Percentiles rank a stretch among this genome's conserved stretches.
phyloP scores from a whole-genome alignment of 768 basidiomycete genomes.

The Russula earlei region DNA sequence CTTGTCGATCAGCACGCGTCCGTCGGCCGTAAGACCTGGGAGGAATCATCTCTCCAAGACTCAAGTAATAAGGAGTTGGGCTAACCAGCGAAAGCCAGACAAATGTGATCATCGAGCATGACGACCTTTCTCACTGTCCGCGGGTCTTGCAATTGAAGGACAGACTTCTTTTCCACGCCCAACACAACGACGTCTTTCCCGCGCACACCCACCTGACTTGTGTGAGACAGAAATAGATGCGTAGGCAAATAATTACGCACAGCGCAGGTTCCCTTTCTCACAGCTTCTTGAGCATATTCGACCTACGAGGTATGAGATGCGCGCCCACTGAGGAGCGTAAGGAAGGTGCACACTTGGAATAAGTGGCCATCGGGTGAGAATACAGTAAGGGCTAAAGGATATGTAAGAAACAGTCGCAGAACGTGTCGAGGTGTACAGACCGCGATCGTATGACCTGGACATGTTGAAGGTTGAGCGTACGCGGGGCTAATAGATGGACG shows the following conservation, averaged over 20 bases:
- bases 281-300: constrained; percentile 98
- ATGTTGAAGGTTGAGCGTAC: constrained; percentile 31
- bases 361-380: constrained; percentile 99
- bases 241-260: constrained; percentile 37
- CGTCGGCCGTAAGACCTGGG: constrained; percentile 91
- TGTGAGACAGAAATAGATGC: constrained; percentile 1
- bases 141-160: constrained; percentile 95
- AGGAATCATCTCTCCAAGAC: constrained; percentile 9
- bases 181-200: constrained; percentile 92
- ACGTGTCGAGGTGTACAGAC: constrained; percentile 33
- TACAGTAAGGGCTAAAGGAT: constrained; percentile 74
- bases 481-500: constrained; percentile 5
- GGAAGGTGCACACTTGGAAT: constrained; percentile 60
- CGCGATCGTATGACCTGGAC: constrained; percentile 97
- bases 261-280: constrained; percentile 93
- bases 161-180: constrained; percentile 98
- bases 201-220: constrained; percentile 78
- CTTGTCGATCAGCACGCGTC: constrained; percentile 95
- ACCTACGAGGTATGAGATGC: constrained; percentile 48
- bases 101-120: constrained; percentile 96
- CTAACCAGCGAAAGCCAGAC: constrained; percentile 93
- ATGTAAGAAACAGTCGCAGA: neutral
- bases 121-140: constrained; percentile 96
- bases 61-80: neutral
- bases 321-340: neutral